Evolutionary conservation across 805 yeast species (phyloP).

Genomic region (Candida krabiensis): DNA sequence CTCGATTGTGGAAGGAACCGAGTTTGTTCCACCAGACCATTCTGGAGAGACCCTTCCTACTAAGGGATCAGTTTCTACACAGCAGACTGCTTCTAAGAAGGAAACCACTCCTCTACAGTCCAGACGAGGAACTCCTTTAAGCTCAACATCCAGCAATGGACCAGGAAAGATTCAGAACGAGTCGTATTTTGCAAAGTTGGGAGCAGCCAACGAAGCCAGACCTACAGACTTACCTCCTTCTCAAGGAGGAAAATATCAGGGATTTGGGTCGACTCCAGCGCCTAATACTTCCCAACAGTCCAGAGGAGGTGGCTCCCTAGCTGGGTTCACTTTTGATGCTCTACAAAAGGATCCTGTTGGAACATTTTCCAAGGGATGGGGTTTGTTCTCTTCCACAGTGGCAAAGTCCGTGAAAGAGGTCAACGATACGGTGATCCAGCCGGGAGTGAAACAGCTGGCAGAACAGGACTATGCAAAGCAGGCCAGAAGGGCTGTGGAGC

Average conservation of each 20-base stretch:
- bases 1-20: slow-evolving; percentile 70
- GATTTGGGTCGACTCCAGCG: slow-evolving; percentile 80
- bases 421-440: slow-evolving; percentile 84
- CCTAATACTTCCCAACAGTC: slow-evolving; percentile 32
- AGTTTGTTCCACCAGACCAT: slow-evolving; percentile 68
- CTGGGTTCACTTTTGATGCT: slow-evolving; percentile 63
- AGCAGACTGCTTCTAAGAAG: not conserved
- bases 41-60: slow-evolving; percentile 43
- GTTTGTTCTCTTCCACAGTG: slow-evolving; percentile 82
- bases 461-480: slow-evolving; percentile 78
- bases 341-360: slow-evolving; percentile 85
- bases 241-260: slow-evolving; percentile 90
- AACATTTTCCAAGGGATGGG: slow-evolving; percentile 93
- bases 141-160: slow-evolving; percentile 4
- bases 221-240: slow-evolving; percentile 85
- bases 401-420: slow-evolving; percentile 83
- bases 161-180: slow-evolving; percentile 65
- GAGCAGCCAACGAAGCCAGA: slow-evolving; percentile 66
- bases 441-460: slow-evolving; percentile 79
- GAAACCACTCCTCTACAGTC: slow-evolving; percentile 10
- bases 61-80: slow-evolving; percentile 5
- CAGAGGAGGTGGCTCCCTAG: slow-evolving; percentile 45
- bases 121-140: slow-evolving; percentile 11
- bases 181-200: slow-evolving; percentile 76
- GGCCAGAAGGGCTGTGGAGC: slow-evolving; percentile 91